Base-by-base conservation (phyloP, 176 grass and related monocot species). In the Cenchrus fungigraminus region DNA sequence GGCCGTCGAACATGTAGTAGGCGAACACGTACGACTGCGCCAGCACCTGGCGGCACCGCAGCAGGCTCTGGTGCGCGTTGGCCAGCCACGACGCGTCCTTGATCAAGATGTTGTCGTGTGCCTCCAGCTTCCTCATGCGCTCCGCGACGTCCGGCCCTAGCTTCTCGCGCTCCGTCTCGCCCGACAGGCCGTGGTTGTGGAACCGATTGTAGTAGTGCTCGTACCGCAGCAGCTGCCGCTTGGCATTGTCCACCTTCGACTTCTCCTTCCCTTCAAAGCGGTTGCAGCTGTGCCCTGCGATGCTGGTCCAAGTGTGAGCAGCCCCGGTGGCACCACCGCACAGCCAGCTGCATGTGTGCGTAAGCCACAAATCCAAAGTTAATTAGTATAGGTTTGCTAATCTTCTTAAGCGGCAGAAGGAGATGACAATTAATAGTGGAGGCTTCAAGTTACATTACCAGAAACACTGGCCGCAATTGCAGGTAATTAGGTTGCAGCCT, bases 1-100 rank as follows among this genome's bases (percentile, higher is more conserved):
- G 60, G 32, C 47, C 83, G 32, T 76, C 92, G 74, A 94, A 94
- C 79, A 94, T 91, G 79, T 76, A 88, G 84, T 79, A 94, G 50
- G 92, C 85, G 31, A 94, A 91, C 17, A 65, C 85, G 79, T 94
- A 88, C 6, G 88, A 91, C 16, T 42, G 66, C 61, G 28, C 53
- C 20, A 94, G 81, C 55, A 80, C 68, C 67, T 81, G 73, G 20
- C 86, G 76, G 19, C 89, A 88, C 16, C 6, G 6, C 28, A 89
- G 53, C 45, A 91, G 89, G 31, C 6, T 76, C 14, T 68, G 8
- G 52, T 86, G 61, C 47, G 78, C 83, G 2, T 32, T 40, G 17
- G 25, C 11, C n/a, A 90, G 14, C 88, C 88, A 87, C 9, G 49
- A 10, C 63, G 42, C 13, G 63, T 82, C 71, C 19, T 7, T 22